A percentile compares a stretch with the other conserved stretches of the same genome.
These are phyloP conservation scores for Auriscalpium microsporum DNA, from an alignment of 768 basidiomycete species.

Conservation along the genomic window DNA sequence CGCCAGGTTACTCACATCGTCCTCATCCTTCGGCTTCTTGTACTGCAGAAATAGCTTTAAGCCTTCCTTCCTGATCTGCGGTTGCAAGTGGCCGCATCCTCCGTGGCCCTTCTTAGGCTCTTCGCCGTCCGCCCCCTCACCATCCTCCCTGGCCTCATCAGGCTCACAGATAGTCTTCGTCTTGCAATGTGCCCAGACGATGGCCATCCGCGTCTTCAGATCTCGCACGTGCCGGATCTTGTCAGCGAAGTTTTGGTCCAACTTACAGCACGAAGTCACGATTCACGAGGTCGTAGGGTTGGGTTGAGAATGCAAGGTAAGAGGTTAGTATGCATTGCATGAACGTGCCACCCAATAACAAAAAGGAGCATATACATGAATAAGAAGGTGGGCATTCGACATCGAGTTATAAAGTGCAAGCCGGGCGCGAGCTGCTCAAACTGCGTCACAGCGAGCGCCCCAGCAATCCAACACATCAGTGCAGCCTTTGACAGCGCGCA, in stretches of 20 bases:
- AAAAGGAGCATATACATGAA: slow-evolving; percentile 21
- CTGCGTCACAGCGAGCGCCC: slow-evolving; percentile 68
- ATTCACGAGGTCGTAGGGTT: slow-evolving; percentile 17
- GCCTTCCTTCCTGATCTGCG: slow-evolving; percentile 86
- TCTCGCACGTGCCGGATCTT: slow-evolving; percentile 83
- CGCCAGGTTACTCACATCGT: slow-evolving; percentile 37
- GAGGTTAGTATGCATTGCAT: slow-evolving; percentile 51
- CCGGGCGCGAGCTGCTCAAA: slow-evolving; percentile 40
- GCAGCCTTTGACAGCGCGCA: slow-evolving; percentile 31
- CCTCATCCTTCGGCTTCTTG: slow-evolving; percentile 91
- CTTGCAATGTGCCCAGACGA: slow-evolving; percentile 83
- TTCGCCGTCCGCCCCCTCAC: slow-evolving; percentile 55
- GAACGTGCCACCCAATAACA: slow-evolving; percentile 17
- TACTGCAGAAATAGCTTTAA: slow-evolving; percentile 91
- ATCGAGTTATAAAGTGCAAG: slow-evolving; percentile 52
- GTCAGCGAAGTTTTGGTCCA: slow-evolving; percentile 76
- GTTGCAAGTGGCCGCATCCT: slow-evolving; percentile 94
- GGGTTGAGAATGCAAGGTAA: slow-evolving; percentile 31
- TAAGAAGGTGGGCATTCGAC: slow-evolving; percentile 54
- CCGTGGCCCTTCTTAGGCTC: slow-evolving; percentile 88
- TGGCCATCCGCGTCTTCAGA: slow-evolving; percentile 78
- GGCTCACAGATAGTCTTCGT: slow-evolving; percentile 82
- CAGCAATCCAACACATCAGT: slow-evolving; percentile 33
- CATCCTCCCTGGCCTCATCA: slow-evolving; percentile 83
- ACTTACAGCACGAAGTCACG: slow-evolving; percentile 40